Evolutionary conservation across 495 filamentous ascomycete species (phyloP), one percentile per base, ranked within the genome.

Genomic region (Bacidia rubella): DNA sequence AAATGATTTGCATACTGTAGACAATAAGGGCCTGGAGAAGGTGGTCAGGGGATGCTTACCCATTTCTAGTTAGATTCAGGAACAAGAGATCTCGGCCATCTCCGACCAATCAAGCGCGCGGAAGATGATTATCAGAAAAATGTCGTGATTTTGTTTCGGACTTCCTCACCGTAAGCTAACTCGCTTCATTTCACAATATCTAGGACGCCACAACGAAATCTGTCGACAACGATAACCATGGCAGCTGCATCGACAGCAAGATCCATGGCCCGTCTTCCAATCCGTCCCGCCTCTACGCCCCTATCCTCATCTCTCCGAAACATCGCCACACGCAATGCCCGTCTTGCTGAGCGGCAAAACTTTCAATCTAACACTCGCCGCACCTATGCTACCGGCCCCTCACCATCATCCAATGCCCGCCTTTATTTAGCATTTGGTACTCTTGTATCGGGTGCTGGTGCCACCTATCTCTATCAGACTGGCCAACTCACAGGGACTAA

Each of bases 321-420:
- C 40, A 66, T 67, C 53, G 65, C 69, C 46, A 24, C 58, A 25
- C 74, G 72, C 62, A 70, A 76, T 64, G 66, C 79, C 58, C 80
- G 80, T 57, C 64, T 70, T 35, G 68, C 66, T 29, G 70, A 76
- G 35, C 74, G 75, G 43, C 75, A 80, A 57, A 72, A 74, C 53
- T 77, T 84, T 69, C 47, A 5, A 20, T 25, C 22, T 15, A 66
- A 76, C 56, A 72, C 75, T 62, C 82, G 79, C 54, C 83, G 86
- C 47, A 80, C 82, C 64, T 94, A 90, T 70, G 79, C 89, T 32
- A 86, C 85, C 59, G 65, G 82, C 32, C 68, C 63, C 35, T 52
- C 77, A 21, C 74, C 74, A 65, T 72, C 78, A 58, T 71, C 75
- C 44, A 67, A 65, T 38, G 70, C 68, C 47, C 62, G 63, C 40